Base-by-base conservation (phyloP, 495 filamentous ascomycete species). In the Tuber borchii region DNA sequence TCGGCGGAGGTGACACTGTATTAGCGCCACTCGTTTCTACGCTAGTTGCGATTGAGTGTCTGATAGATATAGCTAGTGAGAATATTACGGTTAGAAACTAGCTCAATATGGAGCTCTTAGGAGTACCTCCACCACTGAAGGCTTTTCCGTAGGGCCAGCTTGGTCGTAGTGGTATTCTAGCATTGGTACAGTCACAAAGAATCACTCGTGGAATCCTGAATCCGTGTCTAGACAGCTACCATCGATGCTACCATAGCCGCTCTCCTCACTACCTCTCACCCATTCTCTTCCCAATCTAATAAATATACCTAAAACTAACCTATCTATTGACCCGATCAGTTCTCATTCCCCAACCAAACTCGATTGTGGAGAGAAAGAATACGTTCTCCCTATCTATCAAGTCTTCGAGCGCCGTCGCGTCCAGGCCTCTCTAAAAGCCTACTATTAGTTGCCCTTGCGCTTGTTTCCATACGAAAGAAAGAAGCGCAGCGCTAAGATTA, bases 331-430 rank as follows among this genome's bases (percentile, higher is more conserved):
- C 37, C 26, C 71, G 2, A 43, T 76, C 14, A 78, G 68, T 37
- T 6, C 4, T 20, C 14, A 14, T 2, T 43, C 22, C 1, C 19
- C 37, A 61, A 17, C 26, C 12, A 5, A 34, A 17, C 26, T 14
- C 56, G 5, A 51, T 42, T 22, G 20, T 77, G 79, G 20, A 80
- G 84, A n/a, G 84, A 84, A 31, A 82, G 81, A 73, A 86, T 88
- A 87, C 78, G 71, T 90, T 90, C 84, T 90, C 87, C 61, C 84
- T 80, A 82, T 90, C 89, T 12, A 88, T 90, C 87, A 90, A 82
- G 82, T 90, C 88, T 76, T 86, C 84, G 71, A 90, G 90, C 17
- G 88, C 88, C 74, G 88, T 89, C 17, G 85, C 82, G 77, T 88
- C 87, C 22, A 89, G 79, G 79, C 88, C 87, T 73, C 87, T 83